phyloP scores from a whole-genome alignment of 805 yeast species.

The Cyberlindnera americana region DNA sequence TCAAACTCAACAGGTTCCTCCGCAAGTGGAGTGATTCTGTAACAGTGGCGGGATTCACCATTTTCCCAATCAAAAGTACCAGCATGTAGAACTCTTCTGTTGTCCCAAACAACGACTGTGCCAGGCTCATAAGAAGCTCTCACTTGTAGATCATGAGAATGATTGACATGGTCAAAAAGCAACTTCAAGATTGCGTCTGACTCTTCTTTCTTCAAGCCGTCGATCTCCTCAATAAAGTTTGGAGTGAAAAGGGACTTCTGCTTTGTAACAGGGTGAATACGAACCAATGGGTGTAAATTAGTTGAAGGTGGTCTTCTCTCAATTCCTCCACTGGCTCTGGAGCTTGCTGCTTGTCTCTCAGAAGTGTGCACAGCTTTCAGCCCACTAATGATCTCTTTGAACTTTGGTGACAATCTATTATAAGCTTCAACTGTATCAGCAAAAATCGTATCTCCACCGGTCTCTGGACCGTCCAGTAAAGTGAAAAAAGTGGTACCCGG shows the following conservation, averaged over 20 bases:
- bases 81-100: constrained; percentile 65
- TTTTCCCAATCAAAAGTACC: constrained; percentile 71
- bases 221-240: constrained; percentile 61
- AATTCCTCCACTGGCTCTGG: constrained; percentile 54
- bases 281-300: constrained; percentile 60
- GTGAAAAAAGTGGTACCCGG: constrained; percentile 68
- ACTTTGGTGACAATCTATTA: constrained; percentile 62
- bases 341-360: constrained; percentile 60
- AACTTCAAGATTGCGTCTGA: constrained; percentile 57
- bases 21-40: constrained; percentile 69
- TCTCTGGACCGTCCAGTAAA: constrained; percentile 54
- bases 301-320: constrained; percentile 63
- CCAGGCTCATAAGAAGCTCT: constrained; percentile 70
- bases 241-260: constrained; percentile 57
- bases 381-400: constrained; percentile 55
- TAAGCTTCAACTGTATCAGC: constrained; percentile 71
- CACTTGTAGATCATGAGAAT: constrained; percentile 58
- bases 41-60: constrained; percentile 66
- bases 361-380: constrained; percentile 70
- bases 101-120: constrained; percentile 76
- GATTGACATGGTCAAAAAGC: constrained; percentile 49
- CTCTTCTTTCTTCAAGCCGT: constrained; percentile 72
- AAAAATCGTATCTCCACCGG: constrained; percentile 80
- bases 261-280: constrained; percentile 69
- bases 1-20: constrained; percentile 62